Conservation (phyloP, 2,329 filamentous ascomycete species). For the Nemania serpens region DNA sequence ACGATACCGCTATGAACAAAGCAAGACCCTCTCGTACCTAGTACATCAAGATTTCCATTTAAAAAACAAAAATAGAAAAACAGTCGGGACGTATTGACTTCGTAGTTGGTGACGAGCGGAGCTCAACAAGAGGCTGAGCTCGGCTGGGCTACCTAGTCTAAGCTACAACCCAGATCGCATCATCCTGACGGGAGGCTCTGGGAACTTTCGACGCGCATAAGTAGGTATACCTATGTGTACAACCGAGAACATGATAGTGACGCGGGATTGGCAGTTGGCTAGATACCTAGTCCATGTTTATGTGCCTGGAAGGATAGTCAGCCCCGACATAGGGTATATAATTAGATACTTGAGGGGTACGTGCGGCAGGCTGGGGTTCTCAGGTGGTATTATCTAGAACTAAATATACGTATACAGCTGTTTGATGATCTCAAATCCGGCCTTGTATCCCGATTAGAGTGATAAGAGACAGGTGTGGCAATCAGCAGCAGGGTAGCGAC, state of each 20-base stretch:
- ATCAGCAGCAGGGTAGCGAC: constrained; percentile 10
- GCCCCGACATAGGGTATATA: too few relatives aligned
- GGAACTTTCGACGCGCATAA: neutral
- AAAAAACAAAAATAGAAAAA: neutral
- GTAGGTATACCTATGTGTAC: neutral
- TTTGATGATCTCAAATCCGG: neutral
- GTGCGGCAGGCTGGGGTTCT: too few relatives aligned
- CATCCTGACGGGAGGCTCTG: neutral
- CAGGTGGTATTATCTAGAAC: too few relatives aligned
- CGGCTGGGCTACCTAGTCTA: neutral
- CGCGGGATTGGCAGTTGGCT: neutral
- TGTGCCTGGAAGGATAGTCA: constrained; percentile 4
- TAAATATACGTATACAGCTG: neutral
- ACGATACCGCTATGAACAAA: too few relatives aligned
- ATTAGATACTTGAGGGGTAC: too few relatives aligned
- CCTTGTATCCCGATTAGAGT: neutral
- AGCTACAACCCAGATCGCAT: neutral
- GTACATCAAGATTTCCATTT: neutral
- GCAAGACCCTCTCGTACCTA: neutral
- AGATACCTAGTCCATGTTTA: neutral
- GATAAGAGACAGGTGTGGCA: constrained; percentile 15
- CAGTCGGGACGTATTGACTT: neutral
- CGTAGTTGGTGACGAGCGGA: neutral
- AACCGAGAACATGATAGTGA: too few relatives aligned
- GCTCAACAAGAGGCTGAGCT: neutral